Conservation (phyloP, 257 asterid genomes). For the Forsythia viridissima region DNA sequence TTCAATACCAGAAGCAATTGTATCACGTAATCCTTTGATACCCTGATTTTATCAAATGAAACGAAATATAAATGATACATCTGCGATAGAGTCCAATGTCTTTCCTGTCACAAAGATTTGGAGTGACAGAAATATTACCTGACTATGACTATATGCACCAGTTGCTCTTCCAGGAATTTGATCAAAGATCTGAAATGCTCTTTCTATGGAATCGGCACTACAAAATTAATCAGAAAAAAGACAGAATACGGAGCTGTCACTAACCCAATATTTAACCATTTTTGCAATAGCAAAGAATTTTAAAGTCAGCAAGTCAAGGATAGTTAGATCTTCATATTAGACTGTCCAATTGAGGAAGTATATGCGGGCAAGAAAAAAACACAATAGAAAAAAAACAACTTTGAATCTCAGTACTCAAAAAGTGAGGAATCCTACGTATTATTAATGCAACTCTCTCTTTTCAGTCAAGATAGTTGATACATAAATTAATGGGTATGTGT, state of each 20-base stretch:
- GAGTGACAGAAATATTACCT: conserved; percentile 46
- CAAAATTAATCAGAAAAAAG: conserved; percentile 15
- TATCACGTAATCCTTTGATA: conserved; percentile 90
- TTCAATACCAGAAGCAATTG: conserved; percentile 92
- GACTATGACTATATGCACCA: conserved; percentile 99
- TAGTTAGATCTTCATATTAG: background rate
- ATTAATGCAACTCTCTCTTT: background rate
- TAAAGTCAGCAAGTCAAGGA: background rate
- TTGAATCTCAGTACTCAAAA: background rate
- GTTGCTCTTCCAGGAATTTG: conserved; percentile 99
- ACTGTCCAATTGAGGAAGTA: background rate
- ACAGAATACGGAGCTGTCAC: conserved; percentile 10
- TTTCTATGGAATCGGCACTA: conserved; percentile 91
- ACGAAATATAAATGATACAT: background rate
- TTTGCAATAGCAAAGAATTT: background rate
- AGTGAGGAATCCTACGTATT: background rate
- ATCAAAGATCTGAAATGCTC: conserved; percentile 88
- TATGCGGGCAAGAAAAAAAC: background rate
- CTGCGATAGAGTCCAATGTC: conserved; percentile 1
- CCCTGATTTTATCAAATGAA: conserved; percentile 53
- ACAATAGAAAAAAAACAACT: background rate
- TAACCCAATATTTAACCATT: conserved; percentile 2
- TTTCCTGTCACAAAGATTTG: background rate
- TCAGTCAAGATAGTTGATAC: background rate
- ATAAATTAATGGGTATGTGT: background rate